phyloP scores from a whole-genome alignment of 257 asterid genomes.

The Solanum bulbocastanum region DNA sequence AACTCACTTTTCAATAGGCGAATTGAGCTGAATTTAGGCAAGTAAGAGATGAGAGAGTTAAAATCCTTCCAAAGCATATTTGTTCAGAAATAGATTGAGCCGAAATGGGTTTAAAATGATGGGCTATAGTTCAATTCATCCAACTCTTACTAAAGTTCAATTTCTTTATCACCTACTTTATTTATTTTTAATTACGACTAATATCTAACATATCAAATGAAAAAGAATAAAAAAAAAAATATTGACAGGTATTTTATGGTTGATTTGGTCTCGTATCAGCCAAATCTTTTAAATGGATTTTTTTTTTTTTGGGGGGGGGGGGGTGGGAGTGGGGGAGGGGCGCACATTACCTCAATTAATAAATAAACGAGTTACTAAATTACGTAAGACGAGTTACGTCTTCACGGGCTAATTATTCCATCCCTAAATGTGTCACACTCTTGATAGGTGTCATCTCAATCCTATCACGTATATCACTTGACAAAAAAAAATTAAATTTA shows the following conservation, averaged over 20 bases:
- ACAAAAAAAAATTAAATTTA: neutral
- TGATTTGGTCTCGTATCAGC: neutral
- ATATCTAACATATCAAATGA: neutral
- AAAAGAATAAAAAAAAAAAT: no score
- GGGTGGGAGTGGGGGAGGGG: no score
- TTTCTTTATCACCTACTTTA: neutral
- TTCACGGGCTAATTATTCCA: neutral
- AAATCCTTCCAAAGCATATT: neutral
- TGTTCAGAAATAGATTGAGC: neutral
- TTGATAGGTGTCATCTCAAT: neutral
- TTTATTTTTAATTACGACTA: neutral
- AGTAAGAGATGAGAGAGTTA: neutral
- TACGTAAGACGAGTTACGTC: neutral
- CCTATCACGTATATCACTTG: neutral
- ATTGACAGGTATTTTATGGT: neutral
- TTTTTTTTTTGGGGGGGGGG: no score
- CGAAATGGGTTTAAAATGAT: neutral
- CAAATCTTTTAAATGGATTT: neutral
- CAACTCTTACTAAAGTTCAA: neutral
- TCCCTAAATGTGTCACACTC: neutral
- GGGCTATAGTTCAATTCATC: neutral
- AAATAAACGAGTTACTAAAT: neutral
- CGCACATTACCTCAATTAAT: neutral
- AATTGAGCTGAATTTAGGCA: neutral
- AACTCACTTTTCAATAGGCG: neutral